Evolutionary conservation across 768 basidiomycete species (phyloP), one percentile per base, ranked within the genome.

Genomic region (Crassisporium funariophilum): DNA sequence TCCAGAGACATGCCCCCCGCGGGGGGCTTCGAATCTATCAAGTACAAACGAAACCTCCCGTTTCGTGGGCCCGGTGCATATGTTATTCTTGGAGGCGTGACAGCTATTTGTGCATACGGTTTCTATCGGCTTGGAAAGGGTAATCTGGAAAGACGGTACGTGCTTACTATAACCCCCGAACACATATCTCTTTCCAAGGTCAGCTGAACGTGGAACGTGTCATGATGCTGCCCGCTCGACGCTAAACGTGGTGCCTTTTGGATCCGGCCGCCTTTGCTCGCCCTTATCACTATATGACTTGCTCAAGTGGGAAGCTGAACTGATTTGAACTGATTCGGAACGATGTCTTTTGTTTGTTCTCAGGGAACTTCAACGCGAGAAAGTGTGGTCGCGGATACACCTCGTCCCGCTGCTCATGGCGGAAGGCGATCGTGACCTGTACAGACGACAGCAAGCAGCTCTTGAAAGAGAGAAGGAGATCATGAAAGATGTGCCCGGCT

Each of bases 31-130:
- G 93, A 91, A 63, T 72, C 86, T 21, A 71, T 99, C 71, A 86
- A 86, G 69, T 99, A 98, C 81, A 95, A 93, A 69, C 88, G 95
- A 56, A 95, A 95, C 69, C 81, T 98, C 37, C 94, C 95, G 36
- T 74, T 91, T 64, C 82, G 88, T 48, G 91, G 91, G 2, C 92
- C 91, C 43, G 82, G 91, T 24, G 93, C 91, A 17, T 74, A 86
- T 46, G 86, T 79, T 54, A 83, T 98, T 60, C 88, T 98, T 53
- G 87, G 83, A 43, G 88, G 83, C n/a, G 88, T 95, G 56, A 82
- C 83, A 53, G 86, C 81, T 50, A 74, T 98, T 54, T 95, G 91
- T 69, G 84, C 79, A 15, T 94, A 83, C 69, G 95, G 95, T 12
- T 94, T 97, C 73, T 98, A 91, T 74, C 82, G 87, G 49, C 72